phyloP scores from a whole-genome alignment of 139 green algal genomes.

The Monoraphidium neglectum region DNA sequence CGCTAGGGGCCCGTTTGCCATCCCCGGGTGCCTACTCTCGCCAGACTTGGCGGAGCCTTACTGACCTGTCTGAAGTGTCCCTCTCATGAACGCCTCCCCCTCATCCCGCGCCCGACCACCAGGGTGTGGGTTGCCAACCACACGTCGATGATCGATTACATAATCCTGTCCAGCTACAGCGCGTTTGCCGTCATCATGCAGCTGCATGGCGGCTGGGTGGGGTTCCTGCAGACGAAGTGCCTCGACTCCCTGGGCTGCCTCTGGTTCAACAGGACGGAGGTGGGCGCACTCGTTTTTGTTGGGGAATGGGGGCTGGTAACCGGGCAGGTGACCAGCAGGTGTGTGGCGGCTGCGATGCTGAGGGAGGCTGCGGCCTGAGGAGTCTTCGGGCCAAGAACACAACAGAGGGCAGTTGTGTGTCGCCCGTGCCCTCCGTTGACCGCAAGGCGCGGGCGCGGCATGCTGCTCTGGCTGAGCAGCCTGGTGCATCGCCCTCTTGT shows the following conservation, averaged over 20 bases:
- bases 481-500: no score
- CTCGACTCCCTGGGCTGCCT: slow-evolving; percentile 92
- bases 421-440: no score
- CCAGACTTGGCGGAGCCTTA: background rate
- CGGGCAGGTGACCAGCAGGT: no score
- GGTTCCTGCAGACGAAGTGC: slow-evolving; percentile 87
- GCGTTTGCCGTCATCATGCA: slow-evolving; percentile 96
- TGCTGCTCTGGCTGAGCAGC: no score
- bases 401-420: no score
- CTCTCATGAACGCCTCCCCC: background rate
- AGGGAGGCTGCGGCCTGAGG: no score
- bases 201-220: slow-evolving; percentile 85
- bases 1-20: background rate
- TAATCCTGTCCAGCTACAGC: slow-evolving; percentile 86
- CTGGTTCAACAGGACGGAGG: slow-evolving; percentile 92
- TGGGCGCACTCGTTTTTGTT: background rate
- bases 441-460: no score
- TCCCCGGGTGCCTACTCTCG: no score
- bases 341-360: no score
- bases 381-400: no score
- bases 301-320: background rate
- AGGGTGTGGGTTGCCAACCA: slow-evolving; percentile 98
- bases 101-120: slow-evolving; percentile 4
- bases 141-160: slow-evolving; percentile 99
- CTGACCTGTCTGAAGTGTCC: no score